Evolutionary conservation across 1,284 basidiomycete genomes (phyloP).

Genomic region (Heterobasidion occidentale): DNA sequence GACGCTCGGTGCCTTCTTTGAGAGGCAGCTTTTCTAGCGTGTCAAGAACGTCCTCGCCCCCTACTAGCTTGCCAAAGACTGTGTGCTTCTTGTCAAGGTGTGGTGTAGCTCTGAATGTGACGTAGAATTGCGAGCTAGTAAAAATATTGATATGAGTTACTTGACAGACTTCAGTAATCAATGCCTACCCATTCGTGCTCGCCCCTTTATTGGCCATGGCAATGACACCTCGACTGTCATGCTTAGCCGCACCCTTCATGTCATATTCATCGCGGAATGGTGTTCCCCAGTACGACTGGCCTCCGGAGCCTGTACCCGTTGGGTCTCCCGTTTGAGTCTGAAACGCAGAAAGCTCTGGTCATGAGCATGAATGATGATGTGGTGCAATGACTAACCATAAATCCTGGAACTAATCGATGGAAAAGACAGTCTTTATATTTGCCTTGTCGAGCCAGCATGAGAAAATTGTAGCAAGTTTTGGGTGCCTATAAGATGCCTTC

Average conservation of each 20-base stretch:
- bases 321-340: constrained; percentile 95
- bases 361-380: not conserved
- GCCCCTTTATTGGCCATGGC: constrained; percentile 93
- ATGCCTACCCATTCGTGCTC: constrained; percentile 67
- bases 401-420: constrained; percentile 92
- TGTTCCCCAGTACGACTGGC: constrained; percentile 91
- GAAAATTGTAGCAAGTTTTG: constrained; percentile 97
- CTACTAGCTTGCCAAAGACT: constrained; percentile 94
- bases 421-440: constrained; percentile 89
- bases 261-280: constrained; percentile 93
- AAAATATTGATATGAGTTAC: not conserved
- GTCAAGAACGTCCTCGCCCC: constrained; percentile 86
- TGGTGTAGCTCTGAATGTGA: constrained; percentile 78
- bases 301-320: constrained; percentile 91
- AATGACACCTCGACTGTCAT: constrained; percentile 73
- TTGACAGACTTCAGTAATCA: not conserved
- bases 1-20: constrained; percentile 82
- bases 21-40: constrained; percentile 76
- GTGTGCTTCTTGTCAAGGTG: constrained; percentile 87
- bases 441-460: constrained; percentile 83
- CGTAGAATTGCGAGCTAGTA: constrained; percentile 79
- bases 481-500: constrained; percentile 57
- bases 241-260: constrained; percentile 78
- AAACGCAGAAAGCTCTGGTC: not conserved
- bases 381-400: constrained; percentile 64